Base-by-base conservation (phyloP, 2,329 filamentous ascomycete genomes). In the Aspergillus jensenii region DNA sequence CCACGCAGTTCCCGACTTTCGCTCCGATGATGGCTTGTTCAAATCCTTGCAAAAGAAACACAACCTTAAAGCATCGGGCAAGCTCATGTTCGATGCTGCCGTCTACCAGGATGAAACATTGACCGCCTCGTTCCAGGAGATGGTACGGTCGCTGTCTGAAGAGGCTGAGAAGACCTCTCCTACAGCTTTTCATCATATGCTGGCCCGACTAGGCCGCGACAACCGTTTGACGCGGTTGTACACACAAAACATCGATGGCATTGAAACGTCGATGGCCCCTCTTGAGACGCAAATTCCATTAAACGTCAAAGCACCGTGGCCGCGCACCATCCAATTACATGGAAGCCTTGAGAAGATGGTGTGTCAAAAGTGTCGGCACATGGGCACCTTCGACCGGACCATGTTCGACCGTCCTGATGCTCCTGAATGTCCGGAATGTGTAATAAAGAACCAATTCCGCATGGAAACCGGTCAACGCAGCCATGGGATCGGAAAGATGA, bases 271-370 rank as follows among this genome's bases (percentile, higher is more conserved):
- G 7, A 83, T 99, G 74, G 80, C 86, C 47, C 93, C 93, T 3
- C 80, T 99, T 8, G 82, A 84, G 25, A 98, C 95, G 0, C 83
- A 84, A 52, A 87, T 96, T 1, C 95, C 95, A 1, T 81, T 99
- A 12, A 88, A 88, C 60, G 82, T 85, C 63, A 96, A 95, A 71
- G 92, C 87, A 0, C 93, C 93, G 15, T 99, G 95, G 95, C 95
- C 95, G 3, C 87, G 87, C 64, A 96, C 95, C 0, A 86, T 99
- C 60, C 95, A 98, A 74, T 83, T 99, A 8, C 95, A 99, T 67
- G 95, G 95, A 39, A 93, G 93, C 17, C 82, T 99, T 37, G 88
- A 92, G 68, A 95, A 96, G 73, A 98, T 98, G 93, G 90, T 96
- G 15, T 99, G 95, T 76, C 91, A 91, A 45, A 98, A 98, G 74